A percentile compares a stretch with the other conserved stretches of the same genome.
These are phyloP conservation scores for Phytophthora vignae DNA, from an alignment of 352 stramenopile genomes.

Conservation along the genomic window DNA sequence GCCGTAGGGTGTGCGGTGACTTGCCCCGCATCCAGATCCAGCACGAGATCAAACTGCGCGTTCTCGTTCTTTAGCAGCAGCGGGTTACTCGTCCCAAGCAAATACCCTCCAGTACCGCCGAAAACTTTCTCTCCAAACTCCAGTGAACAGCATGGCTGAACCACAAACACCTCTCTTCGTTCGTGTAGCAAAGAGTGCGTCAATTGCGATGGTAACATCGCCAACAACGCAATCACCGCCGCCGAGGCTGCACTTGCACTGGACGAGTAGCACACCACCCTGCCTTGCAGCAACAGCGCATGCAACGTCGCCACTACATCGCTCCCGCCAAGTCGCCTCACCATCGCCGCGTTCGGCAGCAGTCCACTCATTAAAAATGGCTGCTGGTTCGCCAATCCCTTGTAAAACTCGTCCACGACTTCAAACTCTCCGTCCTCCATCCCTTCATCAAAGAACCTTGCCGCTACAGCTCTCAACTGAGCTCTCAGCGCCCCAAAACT, in stretches of 20 bases:
- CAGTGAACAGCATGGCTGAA: conserved; percentile 58
- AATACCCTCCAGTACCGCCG: conserved; percentile 42
- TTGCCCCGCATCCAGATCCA: conserved; percentile 67
- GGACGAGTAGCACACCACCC: conserved; percentile 79
- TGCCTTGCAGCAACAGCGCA: conserved; percentile 77
- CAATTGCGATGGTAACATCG: conserved; percentile 60
- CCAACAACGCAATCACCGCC: conserved; percentile 59
- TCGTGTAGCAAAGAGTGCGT: conserved; percentile 31
- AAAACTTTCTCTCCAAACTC: conserved; percentile 43
- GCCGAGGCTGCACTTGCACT: conserved; percentile 61
- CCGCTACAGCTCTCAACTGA: conserved; percentile 42
- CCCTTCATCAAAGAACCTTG: conserved; percentile 41
- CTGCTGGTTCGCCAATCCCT: conserved; percentile 53
- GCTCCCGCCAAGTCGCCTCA: conserved; percentile 54
- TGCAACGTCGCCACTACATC: conserved; percentile 75
- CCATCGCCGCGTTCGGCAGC: conserved; percentile 56
- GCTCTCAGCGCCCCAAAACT: conserved; percentile 51
- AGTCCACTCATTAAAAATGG: conserved; percentile 39
- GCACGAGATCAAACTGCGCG: conserved; percentile 61
- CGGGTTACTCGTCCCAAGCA: conserved; percentile 63
- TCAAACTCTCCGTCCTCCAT: conserved; percentile 33
- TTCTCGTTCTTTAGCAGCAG: conserved; percentile 61
- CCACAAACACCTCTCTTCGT: conserved; percentile 40
- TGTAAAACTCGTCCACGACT: conserved; percentile 40
- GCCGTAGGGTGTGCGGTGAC: conserved; percentile 61